Evolutionary conservation across 2,329 filamentous ascomycete genomes (phyloP).

Genomic region (Nemania abortiva): DNA sequence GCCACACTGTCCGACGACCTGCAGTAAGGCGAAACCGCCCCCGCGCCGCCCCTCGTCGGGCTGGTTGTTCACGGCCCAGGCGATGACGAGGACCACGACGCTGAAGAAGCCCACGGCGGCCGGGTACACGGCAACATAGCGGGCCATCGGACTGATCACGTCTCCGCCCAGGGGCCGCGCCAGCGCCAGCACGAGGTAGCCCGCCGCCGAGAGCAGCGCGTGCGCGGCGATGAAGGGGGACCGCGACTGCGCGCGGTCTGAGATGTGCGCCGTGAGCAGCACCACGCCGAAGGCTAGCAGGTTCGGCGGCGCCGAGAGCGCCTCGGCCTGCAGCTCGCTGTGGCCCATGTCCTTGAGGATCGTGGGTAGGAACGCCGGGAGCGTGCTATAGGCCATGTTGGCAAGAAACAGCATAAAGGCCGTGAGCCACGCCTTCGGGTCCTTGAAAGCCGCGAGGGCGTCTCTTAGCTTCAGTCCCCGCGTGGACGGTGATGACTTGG

Average conservation of each 20-base stretch:
- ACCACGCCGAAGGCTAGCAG: slow-evolving; percentile 79
- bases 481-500: slow-evolving; percentile 12
- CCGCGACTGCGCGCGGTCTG: slow-evolving; percentile 74
- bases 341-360: slow-evolving; percentile 84
- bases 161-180: slow-evolving; percentile 56
- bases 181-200: slow-evolving; percentile 72
- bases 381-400: slow-evolving; percentile 88
- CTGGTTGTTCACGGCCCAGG: slow-evolving; percentile 92
- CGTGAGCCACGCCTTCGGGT: slow-evolving; percentile 80
- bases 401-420: slow-evolving; percentile 87
- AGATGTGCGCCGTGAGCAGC: slow-evolving; percentile 77
- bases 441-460: slow-evolving; percentile 68
- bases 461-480: slow-evolving; percentile 65
- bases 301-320: slow-evolving; percentile 84
- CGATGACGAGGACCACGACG: slow-evolving; percentile 85
- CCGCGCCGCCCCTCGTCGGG: slow-evolving; percentile 75
- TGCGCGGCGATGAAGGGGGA: slow-evolving; percentile 76
- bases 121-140: slow-evolving; percentile 83
- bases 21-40: slow-evolving; percentile 82
- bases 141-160: slow-evolving; percentile 58
- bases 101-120: slow-evolving; percentile 85
- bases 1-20: slow-evolving; percentile 84
- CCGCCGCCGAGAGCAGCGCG: slow-evolving; percentile 72
- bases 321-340: slow-evolving; percentile 75
- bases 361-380: slow-evolving; percentile 88